phyloP scores from a whole-genome alignment of 768 basidiomycete species.

The Suillus americanus region DNA sequence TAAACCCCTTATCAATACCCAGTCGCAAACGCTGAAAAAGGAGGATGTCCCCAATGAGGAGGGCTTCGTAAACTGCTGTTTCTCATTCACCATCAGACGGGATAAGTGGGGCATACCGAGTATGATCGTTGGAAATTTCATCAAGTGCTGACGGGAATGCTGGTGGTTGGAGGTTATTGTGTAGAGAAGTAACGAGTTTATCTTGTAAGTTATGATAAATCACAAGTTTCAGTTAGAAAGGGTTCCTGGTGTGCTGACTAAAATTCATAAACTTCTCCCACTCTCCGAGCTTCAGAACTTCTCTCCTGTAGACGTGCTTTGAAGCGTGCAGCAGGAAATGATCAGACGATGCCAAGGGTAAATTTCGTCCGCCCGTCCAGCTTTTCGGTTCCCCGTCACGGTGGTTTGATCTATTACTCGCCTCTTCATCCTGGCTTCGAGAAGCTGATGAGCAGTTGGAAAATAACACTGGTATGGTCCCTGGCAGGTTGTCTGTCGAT shows the following conservation, averaged over 20 bases:
- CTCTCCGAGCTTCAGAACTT: not conserved
- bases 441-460: not conserved
- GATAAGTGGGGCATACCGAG: constrained; percentile 87
- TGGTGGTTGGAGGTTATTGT: constrained; percentile 4
- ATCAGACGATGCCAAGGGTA: not conserved
- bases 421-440: not conserved
- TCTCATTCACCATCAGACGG: constrained; percentile 86
- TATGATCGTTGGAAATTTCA: constrained; percentile 90
- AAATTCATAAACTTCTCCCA: not conserved
- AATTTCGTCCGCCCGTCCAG: not conserved
- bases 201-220: constrained; percentile 1
- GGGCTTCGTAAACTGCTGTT: constrained; percentile 81
- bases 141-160: constrained; percentile 51
- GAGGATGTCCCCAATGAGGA: constrained; percentile 52
- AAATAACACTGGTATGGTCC: no score
- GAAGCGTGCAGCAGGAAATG: not conserved
- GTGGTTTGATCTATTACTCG: not conserved
- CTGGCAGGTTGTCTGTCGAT: no score
- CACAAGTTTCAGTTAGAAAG: not conserved
- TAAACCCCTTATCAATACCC: constrained; percentile 60
- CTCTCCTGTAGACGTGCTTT: not conserved
- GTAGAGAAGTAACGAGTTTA: constrained; percentile 1
- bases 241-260: not conserved
- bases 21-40: constrained; percentile 30
- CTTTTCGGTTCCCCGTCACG: not conserved